Percentiles rank a stretch among this genome's conserved stretches.
Evolutionary conservation across 2,329 filamentous ascomycete genomes (phyloP).

Genomic region (Emericellopsis cladophorae): DNA sequence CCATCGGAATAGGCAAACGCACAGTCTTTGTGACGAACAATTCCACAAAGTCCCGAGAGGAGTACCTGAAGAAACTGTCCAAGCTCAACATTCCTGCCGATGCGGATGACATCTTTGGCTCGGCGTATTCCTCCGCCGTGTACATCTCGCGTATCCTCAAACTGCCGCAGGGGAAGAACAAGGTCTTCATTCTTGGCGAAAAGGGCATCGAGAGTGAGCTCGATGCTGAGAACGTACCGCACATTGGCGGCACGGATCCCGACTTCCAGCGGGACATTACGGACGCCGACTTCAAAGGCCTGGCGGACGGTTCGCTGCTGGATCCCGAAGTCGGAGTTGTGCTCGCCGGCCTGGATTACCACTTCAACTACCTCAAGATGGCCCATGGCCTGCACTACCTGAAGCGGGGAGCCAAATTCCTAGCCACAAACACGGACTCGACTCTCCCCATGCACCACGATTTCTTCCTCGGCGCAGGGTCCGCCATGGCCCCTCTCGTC

Average conservation of each 20-base stretch:
- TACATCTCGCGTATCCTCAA: constrained; percentile 91
- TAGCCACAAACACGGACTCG: constrained; percentile 88
- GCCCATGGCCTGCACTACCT: constrained; percentile 79
- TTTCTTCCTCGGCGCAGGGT: constrained; percentile 86
- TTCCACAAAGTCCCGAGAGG: constrained; percentile 85
- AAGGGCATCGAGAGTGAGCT: constrained; percentile 85
- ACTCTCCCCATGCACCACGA: constrained; percentile 72
- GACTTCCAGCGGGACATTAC: constrained; percentile 64
- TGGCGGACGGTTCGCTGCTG: constrained; percentile 63
- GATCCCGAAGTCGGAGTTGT: constrained; percentile 87
- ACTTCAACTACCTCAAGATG: constrained; percentile 90
- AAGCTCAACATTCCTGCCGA: constrained; percentile 65
- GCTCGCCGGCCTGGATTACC: constrained; percentile 81
- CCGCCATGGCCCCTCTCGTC: constrained; percentile 64
- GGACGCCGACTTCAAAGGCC: constrained; percentile 64
- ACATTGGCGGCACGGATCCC: constrained; percentile 79
- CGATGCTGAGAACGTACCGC: constrained; percentile 61
- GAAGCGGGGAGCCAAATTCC: constrained; percentile 66
- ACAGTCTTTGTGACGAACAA: constrained; percentile 98
- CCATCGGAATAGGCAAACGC: constrained; percentile 55
- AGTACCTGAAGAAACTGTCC: constrained; percentile 88
- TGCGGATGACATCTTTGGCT: constrained; percentile 89
- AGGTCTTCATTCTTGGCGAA: constrained; percentile 91
- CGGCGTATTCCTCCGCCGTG: constrained; percentile 86
- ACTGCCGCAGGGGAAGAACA: constrained; percentile 67